Evolutionary conservation across 352 stramenopile species (phyloP).

Genomic region (Phytophthora megakarya): DNA sequence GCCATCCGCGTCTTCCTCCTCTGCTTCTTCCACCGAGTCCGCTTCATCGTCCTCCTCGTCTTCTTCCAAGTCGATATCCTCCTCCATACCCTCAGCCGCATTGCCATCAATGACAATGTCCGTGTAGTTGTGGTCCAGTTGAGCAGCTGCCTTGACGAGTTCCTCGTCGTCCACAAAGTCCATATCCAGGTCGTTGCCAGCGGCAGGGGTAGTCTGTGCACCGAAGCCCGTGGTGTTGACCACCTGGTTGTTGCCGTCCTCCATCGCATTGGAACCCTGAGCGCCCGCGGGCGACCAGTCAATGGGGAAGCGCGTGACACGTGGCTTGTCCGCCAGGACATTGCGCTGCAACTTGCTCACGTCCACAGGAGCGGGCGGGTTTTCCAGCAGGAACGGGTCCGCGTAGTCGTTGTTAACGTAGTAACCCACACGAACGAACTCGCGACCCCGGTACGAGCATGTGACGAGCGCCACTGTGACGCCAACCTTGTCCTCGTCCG

Average conservation of each 20-base stretch:
- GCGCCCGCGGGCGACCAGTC: conserved; percentile 89
- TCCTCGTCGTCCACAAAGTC: conserved; percentile 87
- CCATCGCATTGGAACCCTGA: conserved; percentile 50
- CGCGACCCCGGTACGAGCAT: conserved; percentile 96
- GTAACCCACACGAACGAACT: conserved; percentile 97
- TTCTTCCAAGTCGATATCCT: conserved; percentile 73
- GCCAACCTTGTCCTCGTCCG: conserved; percentile 96
- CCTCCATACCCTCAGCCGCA: conserved; percentile 54
- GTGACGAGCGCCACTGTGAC: conserved; percentile 99
- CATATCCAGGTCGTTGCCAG: conserved; percentile 53
- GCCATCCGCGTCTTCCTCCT: conserved; percentile 77
- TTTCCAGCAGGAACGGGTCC: conserved; percentile 87
- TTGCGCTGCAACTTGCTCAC: conserved; percentile 94
- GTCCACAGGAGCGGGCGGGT: conserved; percentile 82
- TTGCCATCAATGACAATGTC: conserved; percentile 87
- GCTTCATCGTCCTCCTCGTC: conserved; percentile 70
- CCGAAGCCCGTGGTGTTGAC: conserved; percentile 23
- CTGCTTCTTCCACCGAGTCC: conserved; percentile 67
- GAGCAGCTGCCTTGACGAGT: conserved; percentile 83
- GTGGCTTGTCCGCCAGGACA: conserved; percentile 97
- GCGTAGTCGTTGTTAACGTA: conserved; percentile 99
- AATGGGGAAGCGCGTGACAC: conserved; percentile 96
- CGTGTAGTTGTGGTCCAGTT: conserved; percentile 88
- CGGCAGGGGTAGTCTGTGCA: conserved; percentile 21
- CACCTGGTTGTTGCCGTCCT: conserved; percentile 36